Evolutionary conservation across 164 flowering plant genomes (phyloP), one percentile per base, ranked within the genome.

Genomic region (Chloranthus sessilifolius): DNA sequence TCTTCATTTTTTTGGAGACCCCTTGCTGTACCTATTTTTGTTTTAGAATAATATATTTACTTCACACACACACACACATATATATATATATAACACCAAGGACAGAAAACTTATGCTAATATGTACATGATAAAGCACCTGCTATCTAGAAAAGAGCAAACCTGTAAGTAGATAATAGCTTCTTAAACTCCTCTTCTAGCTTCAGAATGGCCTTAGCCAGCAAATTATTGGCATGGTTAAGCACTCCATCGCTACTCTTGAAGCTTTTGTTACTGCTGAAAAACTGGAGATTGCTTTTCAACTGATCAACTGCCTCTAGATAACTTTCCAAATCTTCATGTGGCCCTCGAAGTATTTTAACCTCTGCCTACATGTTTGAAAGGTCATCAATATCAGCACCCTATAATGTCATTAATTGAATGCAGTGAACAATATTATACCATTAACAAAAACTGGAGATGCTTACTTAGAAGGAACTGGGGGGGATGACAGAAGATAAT

Each of bases 261-360:
- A 80, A 80, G 54, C 66, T 74, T 67, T 78, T 88, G 58, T 77
- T 81, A 68, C 65, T 63, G 70, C 72, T 78, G 70, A 92, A 88
- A 65, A 88, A 92, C 1, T 63, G 62, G 40, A 79, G 63, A 55
- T 52, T 81, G 74, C 74, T 70, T 74, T 88, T 76, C 46, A 92
- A 64, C 57, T 86, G 94, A 49, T 79, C 91, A 59, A 92, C 85
- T 28, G 99, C 99, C 69, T 79, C 85, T 19, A 92, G 72, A 62
- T 83, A 88, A 50, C 87, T 81, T 57, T 88, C 96, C 27, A 92
- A 68, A 53, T 92, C 95, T 57, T 92, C 99, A 62, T 82, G 99
- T 24, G 99, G 99, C 22, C 99, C 99, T 66, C 72, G 88, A 29
- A 86, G 65, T 51, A 92, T 86, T 72, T 84, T 86, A 25, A 84